A percentile compares a stretch with the other conserved stretches of the same genome.
These are phyloP conservation scores for Ceratocystis cubensis DNA, from an alignment of 2,329 filamentous ascomycete genomes.

Conservation along the genomic window DNA sequence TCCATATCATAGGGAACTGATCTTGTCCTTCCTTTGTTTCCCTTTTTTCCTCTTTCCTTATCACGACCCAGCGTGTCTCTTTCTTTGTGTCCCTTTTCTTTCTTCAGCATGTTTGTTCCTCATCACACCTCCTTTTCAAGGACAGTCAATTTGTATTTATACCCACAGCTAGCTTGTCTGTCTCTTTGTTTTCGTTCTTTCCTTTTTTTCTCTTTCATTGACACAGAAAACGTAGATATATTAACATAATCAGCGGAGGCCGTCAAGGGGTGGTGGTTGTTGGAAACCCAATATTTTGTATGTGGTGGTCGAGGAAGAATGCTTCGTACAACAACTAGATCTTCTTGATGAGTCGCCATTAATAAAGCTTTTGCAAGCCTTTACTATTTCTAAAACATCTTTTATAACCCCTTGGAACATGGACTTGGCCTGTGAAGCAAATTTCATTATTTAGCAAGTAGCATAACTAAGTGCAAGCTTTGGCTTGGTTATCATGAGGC, in stretches of 20 bases:
- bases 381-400: not conserved
- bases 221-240: not conserved
- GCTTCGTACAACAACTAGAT: no score
- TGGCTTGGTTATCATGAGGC: not conserved
- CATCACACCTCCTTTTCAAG: not conserved
- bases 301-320: not conserved
- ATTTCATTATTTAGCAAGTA: no score
- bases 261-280: not conserved
- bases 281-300: not conserved
- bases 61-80: not conserved
- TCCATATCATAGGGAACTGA: not conserved
- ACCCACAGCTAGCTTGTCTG: not conserved
- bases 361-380: not conserved
- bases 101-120: not conserved
- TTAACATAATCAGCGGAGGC: not conserved
- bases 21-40: not conserved
- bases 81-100: conserved; percentile 6
- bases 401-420: no score
- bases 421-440: no score
- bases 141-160: conserved; percentile 5
- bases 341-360: not conserved
- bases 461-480: not conserved
- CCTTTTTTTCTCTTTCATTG: not conserved
- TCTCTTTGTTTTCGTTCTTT: not conserved
- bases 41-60: not conserved